A percentile compares a stretch with the other conserved stretches of the same genome.
Evolutionary conservation across 768 basidiomycete genomes (phyloP).

Genomic region (Lentinula guzmanii): DNA sequence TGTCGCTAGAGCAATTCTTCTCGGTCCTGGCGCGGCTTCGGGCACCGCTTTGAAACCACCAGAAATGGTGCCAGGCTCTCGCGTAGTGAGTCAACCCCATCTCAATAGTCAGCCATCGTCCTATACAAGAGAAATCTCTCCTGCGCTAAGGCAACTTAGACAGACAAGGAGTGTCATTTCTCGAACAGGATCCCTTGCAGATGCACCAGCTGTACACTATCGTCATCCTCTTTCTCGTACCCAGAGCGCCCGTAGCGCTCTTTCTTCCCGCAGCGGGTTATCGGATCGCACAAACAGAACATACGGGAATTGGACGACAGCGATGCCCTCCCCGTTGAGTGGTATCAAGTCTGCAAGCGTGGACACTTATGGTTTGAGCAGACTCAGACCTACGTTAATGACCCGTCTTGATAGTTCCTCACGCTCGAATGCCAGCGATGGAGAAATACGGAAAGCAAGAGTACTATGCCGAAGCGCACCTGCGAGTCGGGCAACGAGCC

Average conservation of each 20-base stretch:
- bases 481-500: conserved; percentile 31
- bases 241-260: conserved; percentile 1
- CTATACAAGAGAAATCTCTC: background rate
- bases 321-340: background rate
- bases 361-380: background rate
- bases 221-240: background rate
- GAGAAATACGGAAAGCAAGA: conserved; percentile 27
- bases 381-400: background rate
- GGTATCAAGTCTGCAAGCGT: background rate
- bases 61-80: conserved; percentile 26
- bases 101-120: background rate
- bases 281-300: conserved; percentile 30
- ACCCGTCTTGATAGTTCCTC: conserved; percentile 2
- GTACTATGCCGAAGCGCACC: conserved; percentile 47
- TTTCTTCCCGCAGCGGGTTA: conserved; percentile 19
- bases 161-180: conserved; percentile 4
- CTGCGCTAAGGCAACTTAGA: background rate
- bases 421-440: conserved; percentile 6
- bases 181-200: conserved; percentile 3
- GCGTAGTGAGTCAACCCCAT: conserved; percentile 31
- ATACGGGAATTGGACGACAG: background rate
- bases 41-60: background rate
- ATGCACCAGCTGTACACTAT: background rate
- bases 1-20: conserved; percentile 61
- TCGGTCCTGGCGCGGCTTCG: conserved; percentile 37